A percentile compares a stretch with the other conserved stretches of the same genome.
Conservation (phyloP, 2,329 filamentous ascomycete species). For the Dothideomycetidae sp. region DNA sequence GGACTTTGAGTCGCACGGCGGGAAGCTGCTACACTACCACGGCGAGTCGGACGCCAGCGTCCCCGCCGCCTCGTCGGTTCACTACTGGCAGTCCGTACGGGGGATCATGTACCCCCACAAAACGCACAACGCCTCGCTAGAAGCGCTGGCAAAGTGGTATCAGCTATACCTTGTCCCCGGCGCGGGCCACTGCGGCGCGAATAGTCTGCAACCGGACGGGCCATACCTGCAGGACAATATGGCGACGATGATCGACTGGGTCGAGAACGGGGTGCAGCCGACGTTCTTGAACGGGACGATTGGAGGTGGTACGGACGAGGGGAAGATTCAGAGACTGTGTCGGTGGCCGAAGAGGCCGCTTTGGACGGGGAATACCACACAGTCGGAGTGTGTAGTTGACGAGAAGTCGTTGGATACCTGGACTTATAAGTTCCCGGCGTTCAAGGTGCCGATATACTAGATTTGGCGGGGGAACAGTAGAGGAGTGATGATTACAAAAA, state of each 20-base stretch:
- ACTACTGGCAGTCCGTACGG: slow-evolving; percentile 42
- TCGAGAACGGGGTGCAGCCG: slow-evolving; percentile 35
- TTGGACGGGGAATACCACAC: slow-evolving; percentile 23
- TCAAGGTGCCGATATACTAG: slow-evolving; percentile 27
- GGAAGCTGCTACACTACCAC: slow-evolving; percentile 45
- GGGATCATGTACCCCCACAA: slow-evolving; percentile 34
- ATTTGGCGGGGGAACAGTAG: no score
- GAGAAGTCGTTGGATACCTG: slow-evolving; percentile 27
- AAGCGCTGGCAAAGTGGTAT: slow-evolving; percentile 39
- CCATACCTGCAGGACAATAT: slow-evolving; percentile 33
- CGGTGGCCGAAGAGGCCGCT: slow-evolving; percentile 30
- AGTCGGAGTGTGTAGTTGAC: slow-evolving; percentile 26
- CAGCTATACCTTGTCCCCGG: slow-evolving; percentile 41
- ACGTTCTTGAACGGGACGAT: slow-evolving; percentile 30
- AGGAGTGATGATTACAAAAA: slow-evolving; percentile 2
- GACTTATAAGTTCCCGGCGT: slow-evolving; percentile 27
- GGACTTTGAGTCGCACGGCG: slow-evolving; percentile 34
- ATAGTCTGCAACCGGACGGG: slow-evolving; percentile 24
- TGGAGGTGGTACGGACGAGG: slow-evolving; percentile 14
- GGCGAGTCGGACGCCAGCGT: slow-evolving; percentile 42
- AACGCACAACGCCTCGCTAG: slow-evolving; percentile 25
- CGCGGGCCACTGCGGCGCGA: slow-evolving; percentile 37
- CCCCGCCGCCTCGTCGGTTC: slow-evolving; percentile 39
- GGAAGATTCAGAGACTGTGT: slow-evolving; percentile 28
- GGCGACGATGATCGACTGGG: slow-evolving; percentile 37